A percentile compares a stretch with the other conserved stretches of the same genome.
phyloP scores from a whole-genome alignment of 2,329 filamentous ascomycete species.

The Fusarium pseudonygamai region DNA sequence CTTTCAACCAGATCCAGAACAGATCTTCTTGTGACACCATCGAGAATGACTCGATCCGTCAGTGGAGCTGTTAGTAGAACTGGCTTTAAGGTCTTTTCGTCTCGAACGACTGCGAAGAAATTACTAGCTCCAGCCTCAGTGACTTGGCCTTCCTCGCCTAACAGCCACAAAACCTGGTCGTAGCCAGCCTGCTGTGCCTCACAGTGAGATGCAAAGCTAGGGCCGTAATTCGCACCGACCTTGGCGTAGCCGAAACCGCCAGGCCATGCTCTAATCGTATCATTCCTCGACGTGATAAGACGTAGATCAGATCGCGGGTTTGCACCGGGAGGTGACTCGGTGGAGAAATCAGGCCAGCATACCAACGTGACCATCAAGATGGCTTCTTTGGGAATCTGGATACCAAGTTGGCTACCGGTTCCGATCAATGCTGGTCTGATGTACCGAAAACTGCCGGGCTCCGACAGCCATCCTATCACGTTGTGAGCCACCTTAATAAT shows the following conservation, averaged over 20 bases:
- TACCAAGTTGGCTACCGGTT: not conserved
- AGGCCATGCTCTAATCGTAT: not conserved
- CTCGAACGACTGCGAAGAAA: not conserved
- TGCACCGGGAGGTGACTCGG: not conserved
- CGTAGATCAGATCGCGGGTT: not conserved
- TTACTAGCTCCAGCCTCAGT: not conserved
- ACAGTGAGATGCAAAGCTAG: not conserved
- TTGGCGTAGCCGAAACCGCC: not conserved
- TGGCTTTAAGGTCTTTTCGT: rapidly evolving
- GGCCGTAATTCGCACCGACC: not conserved
- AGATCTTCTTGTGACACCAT: not conserved
- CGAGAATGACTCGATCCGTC: not conserved
- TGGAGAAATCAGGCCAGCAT: not conserved
- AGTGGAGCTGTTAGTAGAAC: not conserved
- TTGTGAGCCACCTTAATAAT: no score
- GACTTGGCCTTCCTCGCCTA: rapidly evolving
- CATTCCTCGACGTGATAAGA: not conserved
- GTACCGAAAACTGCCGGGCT: not conserved
- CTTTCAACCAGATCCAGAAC: not conserved
- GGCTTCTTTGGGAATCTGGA: not conserved
- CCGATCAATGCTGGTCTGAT: not conserved
- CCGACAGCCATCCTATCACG: not conserved
- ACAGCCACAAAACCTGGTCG: not conserved
- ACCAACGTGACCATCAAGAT: not conserved
- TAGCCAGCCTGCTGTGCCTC: not conserved